A percentile compares a stretch with the other conserved stretches of the same genome.
phyloP scores from a whole-genome alignment of 371 early-diverging fungal species.

The Paraphysoderma sedebokerense region DNA sequence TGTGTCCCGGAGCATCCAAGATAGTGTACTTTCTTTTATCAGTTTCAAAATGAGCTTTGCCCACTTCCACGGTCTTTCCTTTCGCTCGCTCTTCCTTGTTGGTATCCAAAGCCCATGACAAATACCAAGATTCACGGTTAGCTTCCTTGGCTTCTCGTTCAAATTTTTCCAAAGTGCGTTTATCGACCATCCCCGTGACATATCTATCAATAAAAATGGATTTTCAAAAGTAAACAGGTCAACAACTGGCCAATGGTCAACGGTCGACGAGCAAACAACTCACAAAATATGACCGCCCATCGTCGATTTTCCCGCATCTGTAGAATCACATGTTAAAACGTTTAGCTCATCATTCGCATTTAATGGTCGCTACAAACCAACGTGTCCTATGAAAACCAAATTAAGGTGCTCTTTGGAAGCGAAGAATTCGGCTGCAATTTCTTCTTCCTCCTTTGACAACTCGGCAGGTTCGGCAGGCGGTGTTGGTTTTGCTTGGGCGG shows the following conservation, averaged over 20 bases:
- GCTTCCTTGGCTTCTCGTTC: slow-evolving; percentile 91
- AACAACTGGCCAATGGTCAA: too few species aligned
- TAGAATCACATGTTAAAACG: slow-evolving; percentile 1
- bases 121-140: slow-evolving; percentile 91
- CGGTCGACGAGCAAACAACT: slow-evolving; percentile 1
- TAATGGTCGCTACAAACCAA: slow-evolving; percentile 27
- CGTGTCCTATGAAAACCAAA: slow-evolving; percentile 99
- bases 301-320: slow-evolving; percentile 99
- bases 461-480: background rate
- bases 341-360: background rate
- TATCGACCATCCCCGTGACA: slow-evolving; percentile 95
- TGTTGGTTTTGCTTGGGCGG: background rate
- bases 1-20: slow-evolving; percentile 98
- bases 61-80: slow-evolving; percentile 97
- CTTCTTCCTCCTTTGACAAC: slow-evolving; percentile 3
- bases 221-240: slow-evolving; percentile 3
- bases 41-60: slow-evolving; percentile 94
- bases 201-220: slow-evolving; percentile 12
- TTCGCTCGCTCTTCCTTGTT: slow-evolving; percentile 91
- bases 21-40: slow-evolving; percentile 86
- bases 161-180: slow-evolving; percentile 98
- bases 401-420: slow-evolving; percentile 70
- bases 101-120: slow-evolving; percentile 95
- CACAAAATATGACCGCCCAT: slow-evolving; percentile 97
- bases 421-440: slow-evolving; percentile 1